Conservation (phyloP, 352 stramenopile genomes). For the Peronospora tabacina region DNA sequence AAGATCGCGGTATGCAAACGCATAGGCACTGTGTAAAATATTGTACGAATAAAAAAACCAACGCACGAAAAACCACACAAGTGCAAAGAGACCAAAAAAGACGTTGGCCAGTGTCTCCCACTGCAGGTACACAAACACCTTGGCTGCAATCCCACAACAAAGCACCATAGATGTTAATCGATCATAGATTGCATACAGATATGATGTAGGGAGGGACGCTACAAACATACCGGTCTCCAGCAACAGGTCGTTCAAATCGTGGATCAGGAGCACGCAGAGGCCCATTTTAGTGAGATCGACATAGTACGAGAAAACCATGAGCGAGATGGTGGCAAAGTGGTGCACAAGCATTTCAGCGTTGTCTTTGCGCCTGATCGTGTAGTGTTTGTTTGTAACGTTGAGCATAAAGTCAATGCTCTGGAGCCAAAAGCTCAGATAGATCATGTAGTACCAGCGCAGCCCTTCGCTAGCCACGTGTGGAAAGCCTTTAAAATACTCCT, state of each 20-base stretch:
- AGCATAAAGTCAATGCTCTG: slow-evolving; percentile 83
- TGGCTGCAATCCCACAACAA: slow-evolving; percentile 32
- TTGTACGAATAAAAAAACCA: slow-evolving; percentile 70
- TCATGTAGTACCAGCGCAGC: slow-evolving; percentile 80
- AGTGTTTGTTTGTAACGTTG: slow-evolving; percentile 72
- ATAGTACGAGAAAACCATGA: slow-evolving; percentile 72
- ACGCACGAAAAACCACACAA: slow-evolving; percentile 67
- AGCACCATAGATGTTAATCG: slow-evolving; percentile 1
- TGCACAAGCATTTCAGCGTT: slow-evolving; percentile 77
- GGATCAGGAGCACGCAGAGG: slow-evolving; percentile 76
- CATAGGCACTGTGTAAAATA: slow-evolving; percentile 59
- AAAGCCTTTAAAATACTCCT: slow-evolving; percentile 55
- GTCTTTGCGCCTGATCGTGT: slow-evolving; percentile 77
- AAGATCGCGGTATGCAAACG: slow-evolving; percentile 41
- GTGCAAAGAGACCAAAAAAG: slow-evolving; percentile 56
- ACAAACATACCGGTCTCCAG: slow-evolving; percentile 30
- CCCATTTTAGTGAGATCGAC: slow-evolving; percentile 64
- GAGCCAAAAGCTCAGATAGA: slow-evolving; percentile 77
- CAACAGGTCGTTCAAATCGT: slow-evolving; percentile 74
- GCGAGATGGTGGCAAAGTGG: slow-evolving; percentile 65
- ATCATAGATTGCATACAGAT: not conserved
- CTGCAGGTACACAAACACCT: slow-evolving; percentile 73
- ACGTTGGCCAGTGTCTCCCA: slow-evolving; percentile 61
- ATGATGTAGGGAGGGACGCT: not conserved
- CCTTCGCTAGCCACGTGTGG: slow-evolving; percentile 39